Percentiles rank a stretch among this genome's conserved stretches.
These are phyloP conservation scores for Boletus rubropictus DNA, from an alignment of 768 basidiomycete genomes.

Conservation along the genomic window DNA sequence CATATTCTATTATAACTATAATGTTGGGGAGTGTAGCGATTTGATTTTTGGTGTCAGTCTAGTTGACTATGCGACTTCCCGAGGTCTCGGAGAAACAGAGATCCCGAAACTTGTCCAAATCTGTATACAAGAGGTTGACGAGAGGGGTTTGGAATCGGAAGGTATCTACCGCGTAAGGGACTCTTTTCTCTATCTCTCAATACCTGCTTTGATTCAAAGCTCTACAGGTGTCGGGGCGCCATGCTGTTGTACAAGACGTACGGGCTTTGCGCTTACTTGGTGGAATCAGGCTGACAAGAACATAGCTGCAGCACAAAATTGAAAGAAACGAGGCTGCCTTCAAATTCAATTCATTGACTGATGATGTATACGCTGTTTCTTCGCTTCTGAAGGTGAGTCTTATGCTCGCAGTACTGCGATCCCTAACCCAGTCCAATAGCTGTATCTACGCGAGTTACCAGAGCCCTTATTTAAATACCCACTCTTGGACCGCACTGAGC, in stretches of 20 bases:
- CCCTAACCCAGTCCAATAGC: conserved; percentile 32
- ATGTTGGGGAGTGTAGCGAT: conserved; percentile 81
- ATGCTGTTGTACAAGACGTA: conserved; percentile 79
- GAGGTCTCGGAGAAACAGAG: conserved; percentile 64
- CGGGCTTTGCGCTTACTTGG: conserved; percentile 13
- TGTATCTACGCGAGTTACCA: conserved; percentile 81
- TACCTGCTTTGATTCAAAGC: conserved; percentile 2
- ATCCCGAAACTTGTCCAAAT: conserved; percentile 76
- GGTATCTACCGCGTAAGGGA: conserved; percentile 70
- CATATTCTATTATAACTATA: conserved; percentile 68
- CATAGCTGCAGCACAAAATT: conserved; percentile 76
- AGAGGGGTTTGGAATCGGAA: conserved; percentile 69
- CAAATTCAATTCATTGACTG: conserved; percentile 59
- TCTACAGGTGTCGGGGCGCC: conserved; percentile 71
- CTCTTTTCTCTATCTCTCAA: not conserved
- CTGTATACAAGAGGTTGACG: conserved; percentile 79
- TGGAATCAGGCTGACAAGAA: conserved; percentile 2
- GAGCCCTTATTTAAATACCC: conserved; percentile 85
- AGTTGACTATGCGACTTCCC: conserved; percentile 82
- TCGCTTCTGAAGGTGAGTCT: conserved; percentile 72
- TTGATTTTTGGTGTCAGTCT: conserved; percentile 86
- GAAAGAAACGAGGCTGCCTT: conserved; percentile 79
- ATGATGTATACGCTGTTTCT: conserved; percentile 80
- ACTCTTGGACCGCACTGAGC: conserved; percentile 73
- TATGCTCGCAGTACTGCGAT: not conserved